Conservation (phyloP, 2,329 filamentous ascomycete species). For the Hypoxylon sp. region DNA sequence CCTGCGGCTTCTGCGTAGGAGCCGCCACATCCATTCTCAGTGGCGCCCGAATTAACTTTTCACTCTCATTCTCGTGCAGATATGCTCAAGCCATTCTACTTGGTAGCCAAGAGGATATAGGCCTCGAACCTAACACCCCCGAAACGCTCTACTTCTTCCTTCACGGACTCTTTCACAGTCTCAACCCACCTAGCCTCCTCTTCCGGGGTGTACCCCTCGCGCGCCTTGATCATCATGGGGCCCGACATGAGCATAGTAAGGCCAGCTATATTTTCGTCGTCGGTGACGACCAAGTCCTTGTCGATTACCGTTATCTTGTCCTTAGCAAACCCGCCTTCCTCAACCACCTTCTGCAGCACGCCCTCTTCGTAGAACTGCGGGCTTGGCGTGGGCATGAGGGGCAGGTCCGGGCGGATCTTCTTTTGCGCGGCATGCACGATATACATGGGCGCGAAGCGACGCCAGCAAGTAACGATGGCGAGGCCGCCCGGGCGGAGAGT, state of each 20-base stretch:
- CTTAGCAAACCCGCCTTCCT: slow-evolving; percentile 48
- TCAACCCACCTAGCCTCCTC: slow-evolving; percentile 48
- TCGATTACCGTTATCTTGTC: slow-evolving; percentile 43
- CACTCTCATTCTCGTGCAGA: slow-evolving; percentile 1
- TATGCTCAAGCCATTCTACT: slow-evolving; percentile 40
- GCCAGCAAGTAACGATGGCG: slow-evolving; percentile 49
- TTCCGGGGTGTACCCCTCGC: slow-evolving; percentile 49
- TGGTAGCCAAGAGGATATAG: slow-evolving; percentile 48
- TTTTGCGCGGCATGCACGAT: slow-evolving; percentile 49
- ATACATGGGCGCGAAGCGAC: slow-evolving; percentile 47
- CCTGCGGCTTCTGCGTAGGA: neutral
- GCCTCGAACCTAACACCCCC: slow-evolving; percentile 49
- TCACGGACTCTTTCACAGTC: slow-evolving; percentile 44
- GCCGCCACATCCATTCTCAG: neutral
- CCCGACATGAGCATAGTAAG: slow-evolving; percentile 51
- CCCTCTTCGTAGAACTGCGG: slow-evolving; percentile 49
- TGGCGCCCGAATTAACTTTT: neutral
- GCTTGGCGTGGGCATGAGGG: slow-evolving; percentile 47
- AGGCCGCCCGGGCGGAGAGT: slow-evolving; percentile 47
- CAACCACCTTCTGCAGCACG: slow-evolving; percentile 47
- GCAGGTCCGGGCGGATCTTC: slow-evolving; percentile 49
- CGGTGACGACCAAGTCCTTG: slow-evolving; percentile 47
- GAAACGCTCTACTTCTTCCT: slow-evolving; percentile 48
- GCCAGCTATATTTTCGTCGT: slow-evolving; percentile 49
- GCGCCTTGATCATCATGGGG: slow-evolving; percentile 51